Base-by-base conservation (phyloP, 305 asterid genomes). In the Stenogyne calaminthoides region DNA sequence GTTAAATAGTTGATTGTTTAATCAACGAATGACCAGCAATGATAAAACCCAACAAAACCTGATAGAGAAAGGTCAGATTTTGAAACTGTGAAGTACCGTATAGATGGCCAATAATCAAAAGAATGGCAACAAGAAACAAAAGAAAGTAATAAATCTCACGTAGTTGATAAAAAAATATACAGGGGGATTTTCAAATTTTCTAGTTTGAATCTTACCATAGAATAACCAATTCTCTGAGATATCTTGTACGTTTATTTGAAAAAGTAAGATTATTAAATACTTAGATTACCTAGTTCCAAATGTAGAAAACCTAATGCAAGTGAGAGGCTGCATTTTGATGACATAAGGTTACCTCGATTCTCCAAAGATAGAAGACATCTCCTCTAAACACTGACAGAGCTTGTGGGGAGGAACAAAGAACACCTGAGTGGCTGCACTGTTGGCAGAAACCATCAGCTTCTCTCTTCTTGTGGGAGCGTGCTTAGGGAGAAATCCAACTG, bases 401-500 rank as follows among this genome's bases (percentile, higher is more conserved):
- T 88, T 94, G 91, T 90, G 97, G 42, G 97, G 97, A 37, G 97
- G 93, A 67, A 94, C 94, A 72, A 85, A 91, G 82, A 91, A 91
- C 69, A 90, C 86, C 78, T 87, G 97, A 47, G 97, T 90, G 49
- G 93, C 77, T 32, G 89, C 82, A 81, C 78, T 84, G 70, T 80
- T 86, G 29, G 96, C 91, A 71, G 96, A 87, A 79, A 86, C 81
- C 82, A 82, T 73, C 77, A 90, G 82, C 80, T 84, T 90, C 79
- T 91, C 93, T 81, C 81, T 88, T 86, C 99, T 88, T 32, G 89
- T 86, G 79, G 93, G 61, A 69, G 89, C 89, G 74, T 94, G 95
- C 81, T 88, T 90, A 65, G 96, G 91, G 68, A 94, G 99, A 86
- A 91, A 94, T 3, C 98, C 98, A 84, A 94, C 98, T 88, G 96